Percentiles rank a stretch among this genome's conserved stretches.
These are phyloP conservation scores for Paraconiothyrium sp. DNA, from an alignment of 2,329 filamentous ascomycete species.

Conservation along the genomic window DNA sequence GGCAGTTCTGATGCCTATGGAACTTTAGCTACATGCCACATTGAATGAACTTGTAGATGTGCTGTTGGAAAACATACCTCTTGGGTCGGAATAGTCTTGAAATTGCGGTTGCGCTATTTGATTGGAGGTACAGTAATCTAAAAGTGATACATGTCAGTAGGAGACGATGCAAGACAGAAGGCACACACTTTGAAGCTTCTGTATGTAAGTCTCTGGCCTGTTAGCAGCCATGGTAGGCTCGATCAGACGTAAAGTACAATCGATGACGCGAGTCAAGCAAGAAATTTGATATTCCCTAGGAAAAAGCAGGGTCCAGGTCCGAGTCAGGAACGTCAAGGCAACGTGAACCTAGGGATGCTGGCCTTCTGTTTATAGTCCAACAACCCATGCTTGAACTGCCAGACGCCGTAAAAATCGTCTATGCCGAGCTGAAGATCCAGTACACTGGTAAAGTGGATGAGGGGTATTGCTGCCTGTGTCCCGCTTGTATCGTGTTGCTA, in stretches of 20 bases:
- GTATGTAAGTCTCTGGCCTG: conserved; percentile 39
- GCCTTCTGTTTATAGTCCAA: conserved; percentile 44
- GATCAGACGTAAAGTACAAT: conserved; percentile 2
- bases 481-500: conserved; percentile 5
- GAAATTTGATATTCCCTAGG: background rate
- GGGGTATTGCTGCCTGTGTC: conserved; percentile 18
- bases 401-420: conserved; percentile 29
- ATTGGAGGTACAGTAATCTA: conserved; percentile 46
- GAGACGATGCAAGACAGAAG: conserved; percentile 20
- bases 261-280: background rate
- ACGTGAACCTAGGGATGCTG: conserved; percentile 31
- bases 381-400: conserved; percentile 36
- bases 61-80: conserved; percentile 39
- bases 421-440: conserved; percentile 35
- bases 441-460: conserved; percentile 23
- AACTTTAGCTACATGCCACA: background rate
- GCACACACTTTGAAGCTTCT: conserved; percentile 45
- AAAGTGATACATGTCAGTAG: conserved; percentile 19
- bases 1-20: conserved; percentile 45
- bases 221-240: conserved; percentile 36
- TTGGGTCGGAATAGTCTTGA: conserved; percentile 49
- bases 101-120: conserved; percentile 48
- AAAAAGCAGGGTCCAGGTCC: conserved; percentile 28
- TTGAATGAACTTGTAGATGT: background rate
- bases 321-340: conserved; percentile 33